A percentile compares a stretch with the other conserved stretches of the same genome.
Conservation (phyloP, 192 early-diverging fungal genomes). For the Lunasporangiospora selenospora region DNA sequence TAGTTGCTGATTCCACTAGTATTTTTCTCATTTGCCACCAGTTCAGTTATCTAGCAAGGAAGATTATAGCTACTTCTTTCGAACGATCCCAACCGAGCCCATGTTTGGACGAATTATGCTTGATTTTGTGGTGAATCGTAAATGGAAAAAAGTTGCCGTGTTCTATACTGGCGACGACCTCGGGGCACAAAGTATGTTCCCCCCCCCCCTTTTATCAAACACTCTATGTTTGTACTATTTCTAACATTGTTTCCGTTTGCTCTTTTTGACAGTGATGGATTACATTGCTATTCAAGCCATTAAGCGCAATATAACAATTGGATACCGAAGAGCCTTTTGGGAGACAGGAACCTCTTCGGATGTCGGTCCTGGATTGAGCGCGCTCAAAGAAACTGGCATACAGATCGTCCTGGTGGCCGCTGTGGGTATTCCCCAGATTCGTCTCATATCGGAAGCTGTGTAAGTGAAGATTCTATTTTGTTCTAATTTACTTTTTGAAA, state of each 20-base stretch:
- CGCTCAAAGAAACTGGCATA: conserved; percentile 44
- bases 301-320: conserved; percentile 37
- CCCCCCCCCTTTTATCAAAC: not conserved
- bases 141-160: conserved; percentile 53
- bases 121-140: conserved; percentile 52
- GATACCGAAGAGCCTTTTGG: conserved; percentile 46
- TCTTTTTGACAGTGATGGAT: conserved; percentile 47
- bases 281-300: conserved; percentile 35
- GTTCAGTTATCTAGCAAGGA: conserved; percentile 55
- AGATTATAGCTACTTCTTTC: conserved; percentile 57
- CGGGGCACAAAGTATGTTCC: conserved; percentile 52
- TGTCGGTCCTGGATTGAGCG: conserved; percentile 19
- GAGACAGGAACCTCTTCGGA: conserved; percentile 30
- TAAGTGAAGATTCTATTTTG: conserved; percentile 1
- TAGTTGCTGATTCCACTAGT: not conserved
- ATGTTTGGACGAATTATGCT: conserved; percentile 57
- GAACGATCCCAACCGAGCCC: conserved; percentile 60
- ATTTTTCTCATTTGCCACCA: conserved; percentile 9
- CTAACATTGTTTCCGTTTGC: not conserved
- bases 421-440: conserved; percentile 33
- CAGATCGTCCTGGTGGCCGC: conserved; percentile 58
- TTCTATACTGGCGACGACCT: conserved; percentile 55
- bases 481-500: not conserved
- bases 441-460: conserved; percentile 50
- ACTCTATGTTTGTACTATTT: not conserved